A percentile compares a stretch with the other conserved stretches of the same genome.
Conservation (phyloP, 2,329 filamentous ascomycete genomes). For the Fusarium oligoseptatum region DNA sequence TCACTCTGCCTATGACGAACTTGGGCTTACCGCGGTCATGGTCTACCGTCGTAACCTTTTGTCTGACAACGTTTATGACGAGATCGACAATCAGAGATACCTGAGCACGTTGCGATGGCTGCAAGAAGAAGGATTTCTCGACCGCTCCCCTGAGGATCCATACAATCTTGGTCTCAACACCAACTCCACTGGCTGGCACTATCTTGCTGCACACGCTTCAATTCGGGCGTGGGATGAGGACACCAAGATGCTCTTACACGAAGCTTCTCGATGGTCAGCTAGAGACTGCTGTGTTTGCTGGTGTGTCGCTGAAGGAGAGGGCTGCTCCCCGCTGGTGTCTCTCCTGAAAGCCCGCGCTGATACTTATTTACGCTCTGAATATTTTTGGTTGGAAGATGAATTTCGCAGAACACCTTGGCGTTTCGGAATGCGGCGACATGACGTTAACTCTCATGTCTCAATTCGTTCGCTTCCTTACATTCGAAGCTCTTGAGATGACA, state of each 20-base stretch:
- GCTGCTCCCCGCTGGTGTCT: neutral
- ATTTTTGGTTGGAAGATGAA: neutral
- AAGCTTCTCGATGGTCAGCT: neutral
- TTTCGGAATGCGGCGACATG: neutral
- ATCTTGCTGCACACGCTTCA: neutral
- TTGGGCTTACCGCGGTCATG: neutral
- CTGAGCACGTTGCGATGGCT: neutral
- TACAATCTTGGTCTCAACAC: neutral
- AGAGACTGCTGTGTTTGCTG: neutral
- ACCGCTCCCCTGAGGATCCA: neutral
- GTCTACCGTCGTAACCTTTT: accelerated
- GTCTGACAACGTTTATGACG: accelerated
- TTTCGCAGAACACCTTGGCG: neutral
- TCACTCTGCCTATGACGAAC: neutral
- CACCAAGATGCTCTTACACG: accelerated
- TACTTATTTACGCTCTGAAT: too few relatives aligned
- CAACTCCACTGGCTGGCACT: conserved; percentile 4
- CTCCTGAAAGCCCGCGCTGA: neutral
- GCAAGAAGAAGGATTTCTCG: neutral
- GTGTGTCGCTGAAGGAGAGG: neutral
- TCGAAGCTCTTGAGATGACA: conserved; percentile 3
- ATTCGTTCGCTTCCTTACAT: neutral
- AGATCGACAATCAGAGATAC: neutral
- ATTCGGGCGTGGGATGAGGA: accelerated
- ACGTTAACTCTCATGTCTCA: neutral